A percentile compares a stretch with the other conserved stretches of the same genome.
phyloP scores from a whole-genome alignment of 192 early-diverging fungal species.

The Backusella westeae region DNA sequence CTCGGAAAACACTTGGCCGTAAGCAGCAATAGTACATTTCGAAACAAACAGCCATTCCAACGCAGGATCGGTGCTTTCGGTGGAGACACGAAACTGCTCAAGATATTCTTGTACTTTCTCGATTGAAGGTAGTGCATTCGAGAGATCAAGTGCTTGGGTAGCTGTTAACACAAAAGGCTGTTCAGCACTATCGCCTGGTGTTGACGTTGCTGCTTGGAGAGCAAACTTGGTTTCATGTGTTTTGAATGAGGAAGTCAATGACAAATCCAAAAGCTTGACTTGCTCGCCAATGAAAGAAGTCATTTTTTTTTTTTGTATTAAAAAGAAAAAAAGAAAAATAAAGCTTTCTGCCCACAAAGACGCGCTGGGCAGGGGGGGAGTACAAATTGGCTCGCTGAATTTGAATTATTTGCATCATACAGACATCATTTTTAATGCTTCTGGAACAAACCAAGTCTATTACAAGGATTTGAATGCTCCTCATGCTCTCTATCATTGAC shows the following conservation, averaged over 20 bases:
- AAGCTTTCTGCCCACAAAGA: neutral
- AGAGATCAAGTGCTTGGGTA: slow-evolving; percentile 1
- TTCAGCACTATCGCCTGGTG: neutral
- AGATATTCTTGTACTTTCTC: slow-evolving; percentile 9
- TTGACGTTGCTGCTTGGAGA: neutral
- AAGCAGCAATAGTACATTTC: slow-evolving; percentile 51
- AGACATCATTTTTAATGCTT: neutral
- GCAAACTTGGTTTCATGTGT: neutral
- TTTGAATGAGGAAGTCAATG: neutral
- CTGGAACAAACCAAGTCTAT: neutral
- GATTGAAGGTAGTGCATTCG: neutral
- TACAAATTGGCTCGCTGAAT: neutral
- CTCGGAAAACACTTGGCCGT: slow-evolving; percentile 53
- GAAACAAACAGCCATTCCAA: slow-evolving; percentile 51
- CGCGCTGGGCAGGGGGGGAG: neutral
- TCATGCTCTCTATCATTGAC: neutral
- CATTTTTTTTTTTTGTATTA: neutral
- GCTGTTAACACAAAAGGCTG: neutral
- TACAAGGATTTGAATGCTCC: neutral
- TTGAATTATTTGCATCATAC: neutral
- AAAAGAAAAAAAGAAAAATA: neutral
- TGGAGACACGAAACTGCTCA: neutral
- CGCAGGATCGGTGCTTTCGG: neutral
- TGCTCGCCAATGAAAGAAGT: neutral
- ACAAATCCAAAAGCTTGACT: neutral